phyloP scores from a whole-genome alignment of 257 asterid genomes.

The Salvia splendens region DNA sequence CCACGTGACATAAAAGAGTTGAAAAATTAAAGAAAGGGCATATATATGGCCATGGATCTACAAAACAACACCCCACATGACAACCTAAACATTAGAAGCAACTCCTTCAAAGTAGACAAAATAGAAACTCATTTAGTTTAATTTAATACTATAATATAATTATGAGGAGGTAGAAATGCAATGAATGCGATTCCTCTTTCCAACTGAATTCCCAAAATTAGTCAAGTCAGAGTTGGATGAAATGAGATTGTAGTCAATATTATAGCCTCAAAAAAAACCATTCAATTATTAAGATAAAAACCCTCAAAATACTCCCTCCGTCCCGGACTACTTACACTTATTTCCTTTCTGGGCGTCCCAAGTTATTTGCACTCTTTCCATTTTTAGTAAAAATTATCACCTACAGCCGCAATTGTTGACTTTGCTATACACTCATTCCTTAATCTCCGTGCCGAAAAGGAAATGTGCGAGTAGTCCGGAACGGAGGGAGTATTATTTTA shows the following conservation, averaged over 20 bases:
- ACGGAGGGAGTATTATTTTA: slow-evolving; percentile 13
- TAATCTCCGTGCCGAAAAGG: too few species aligned
- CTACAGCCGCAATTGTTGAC: too few species aligned
- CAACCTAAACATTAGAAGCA: background rate
- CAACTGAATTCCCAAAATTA: background rate
- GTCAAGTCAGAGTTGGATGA: slow-evolving; percentile 30
- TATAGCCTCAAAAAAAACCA: background rate
- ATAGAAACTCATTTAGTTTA: background rate
- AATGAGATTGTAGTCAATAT: slow-evolving; percentile 14
- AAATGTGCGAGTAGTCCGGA: too few species aligned
- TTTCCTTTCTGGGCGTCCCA: too few species aligned
- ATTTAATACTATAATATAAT: too few species aligned
- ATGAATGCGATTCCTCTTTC: background rate
- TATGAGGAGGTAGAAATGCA: background rate
- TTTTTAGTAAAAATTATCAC: too few species aligned
- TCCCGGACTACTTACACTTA: too few species aligned
- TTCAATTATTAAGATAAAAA: background rate
- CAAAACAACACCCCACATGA: background rate
- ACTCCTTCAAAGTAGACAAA: too few species aligned
- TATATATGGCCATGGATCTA: background rate
- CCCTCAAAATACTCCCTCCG: too few species aligned
- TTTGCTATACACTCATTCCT: too few species aligned
- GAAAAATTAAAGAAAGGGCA: background rate
- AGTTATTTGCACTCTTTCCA: too few species aligned
- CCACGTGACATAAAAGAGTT: background rate